These are phyloP conservation scores for Schizochytrium sp. DNA, from an alignment of 108 stramenopile genomes.

Conservation along the genomic window DNA sequence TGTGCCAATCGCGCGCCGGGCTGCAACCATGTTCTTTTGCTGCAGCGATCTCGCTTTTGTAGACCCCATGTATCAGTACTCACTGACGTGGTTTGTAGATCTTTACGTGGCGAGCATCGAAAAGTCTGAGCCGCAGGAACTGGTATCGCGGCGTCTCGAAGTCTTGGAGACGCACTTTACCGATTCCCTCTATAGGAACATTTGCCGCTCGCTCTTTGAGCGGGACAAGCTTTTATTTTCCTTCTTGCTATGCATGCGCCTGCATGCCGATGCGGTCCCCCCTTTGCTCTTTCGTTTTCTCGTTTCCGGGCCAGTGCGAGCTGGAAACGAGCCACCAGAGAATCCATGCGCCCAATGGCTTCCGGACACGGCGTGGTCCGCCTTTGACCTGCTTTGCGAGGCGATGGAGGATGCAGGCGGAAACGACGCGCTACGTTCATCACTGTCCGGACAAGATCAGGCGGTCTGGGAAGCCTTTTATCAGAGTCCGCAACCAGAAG, in stretches of 20 bases:
- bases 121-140: constrained; percentile 25
- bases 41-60: constrained; percentile 45
- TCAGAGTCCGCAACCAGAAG: constrained; percentile 18
- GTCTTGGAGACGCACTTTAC: constrained; percentile 49
- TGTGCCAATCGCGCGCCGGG: constrained; percentile 47
- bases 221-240: constrained; percentile 59
- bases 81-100: constrained; percentile 54
- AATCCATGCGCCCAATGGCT: constrained; percentile 29
- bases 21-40: constrained; percentile 54
- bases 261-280: neutral
- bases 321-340: neutral
- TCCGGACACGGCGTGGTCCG: constrained; percentile 39
- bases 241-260: constrained; percentile 35
- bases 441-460: constrained; percentile 10
- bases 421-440: neutral
- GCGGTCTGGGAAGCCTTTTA: constrained; percentile 35
- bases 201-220: constrained; percentile 53
- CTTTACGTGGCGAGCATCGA: constrained; percentile 47
- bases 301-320: neutral
- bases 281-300: neutral
- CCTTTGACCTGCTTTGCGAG: constrained; percentile 32
- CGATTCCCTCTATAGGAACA: constrained; percentile 45
- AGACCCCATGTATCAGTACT: constrained; percentile 66
- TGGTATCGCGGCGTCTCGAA: constrained; percentile 14
- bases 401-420: neutral